Conservation (phyloP, 2,329 filamentous ascomycete species). For the Dichotomopilus funicola region DNA sequence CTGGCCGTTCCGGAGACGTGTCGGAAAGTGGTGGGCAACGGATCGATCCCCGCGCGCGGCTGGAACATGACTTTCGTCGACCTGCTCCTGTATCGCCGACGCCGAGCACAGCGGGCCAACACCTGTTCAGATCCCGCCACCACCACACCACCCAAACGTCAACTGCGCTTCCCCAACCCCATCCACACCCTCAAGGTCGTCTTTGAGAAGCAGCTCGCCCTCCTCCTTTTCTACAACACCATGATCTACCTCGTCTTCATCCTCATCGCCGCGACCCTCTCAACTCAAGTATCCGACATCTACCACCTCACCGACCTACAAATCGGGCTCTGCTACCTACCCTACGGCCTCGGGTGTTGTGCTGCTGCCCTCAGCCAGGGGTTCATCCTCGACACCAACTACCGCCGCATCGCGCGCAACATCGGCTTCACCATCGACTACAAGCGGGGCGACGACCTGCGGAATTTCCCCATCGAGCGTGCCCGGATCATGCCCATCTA, state of each 20-base stretch:
- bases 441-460: slow-evolving; percentile 48
- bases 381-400: slow-evolving; percentile 59
- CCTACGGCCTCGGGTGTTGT: slow-evolving; percentile 46
- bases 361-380: slow-evolving; percentile 49
- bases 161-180: slow-evolving; percentile 50
- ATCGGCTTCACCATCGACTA: slow-evolving; percentile 55
- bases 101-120: slow-evolving; percentile 21
- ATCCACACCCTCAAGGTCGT: slow-evolving; percentile 48
- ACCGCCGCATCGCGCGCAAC: slow-evolving; percentile 56
- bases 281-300: slow-evolving; percentile 44
- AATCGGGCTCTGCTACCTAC: slow-evolving; percentile 49
- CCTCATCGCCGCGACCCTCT: slow-evolving; percentile 46
- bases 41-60: slow-evolving; percentile 50
- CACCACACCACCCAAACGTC: slow-evolving; percentile 28
- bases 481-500: slow-evolving; percentile 49
- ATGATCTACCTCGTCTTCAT: slow-evolving; percentile 52
- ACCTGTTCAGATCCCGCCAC: neutral
- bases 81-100: slow-evolving; percentile 34
- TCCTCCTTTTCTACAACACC: slow-evolving; percentile 47
- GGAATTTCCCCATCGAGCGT: slow-evolving; percentile 48
- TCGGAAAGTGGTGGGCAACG: slow-evolving; percentile 55
- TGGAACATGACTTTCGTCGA: slow-evolving; percentile 55
- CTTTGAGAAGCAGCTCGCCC: slow-evolving; percentile 51
- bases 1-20: slow-evolving; percentile 55
- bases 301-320: slow-evolving; percentile 46